A percentile compares a stretch with the other conserved stretches of the same genome.
Evolutionary conservation across 139 green algal genomes (phyloP).

Genomic region (Micractinium sp.): DNA sequence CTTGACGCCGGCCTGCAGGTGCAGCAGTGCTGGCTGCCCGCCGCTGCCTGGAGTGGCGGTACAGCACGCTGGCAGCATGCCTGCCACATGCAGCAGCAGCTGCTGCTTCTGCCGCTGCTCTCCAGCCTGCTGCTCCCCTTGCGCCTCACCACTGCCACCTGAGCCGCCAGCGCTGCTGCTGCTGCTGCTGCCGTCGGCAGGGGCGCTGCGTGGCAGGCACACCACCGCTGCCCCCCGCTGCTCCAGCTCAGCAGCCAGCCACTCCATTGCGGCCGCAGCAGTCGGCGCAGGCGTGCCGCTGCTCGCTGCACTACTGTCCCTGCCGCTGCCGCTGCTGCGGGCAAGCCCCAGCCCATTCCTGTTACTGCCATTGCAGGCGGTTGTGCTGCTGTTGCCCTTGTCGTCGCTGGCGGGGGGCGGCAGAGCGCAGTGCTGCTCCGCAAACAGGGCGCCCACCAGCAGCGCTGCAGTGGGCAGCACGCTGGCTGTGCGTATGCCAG

Average conservation of each 20-base stretch:
- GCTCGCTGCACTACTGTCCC: background rate
- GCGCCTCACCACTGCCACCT: background rate
- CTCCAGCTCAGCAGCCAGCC: constrained; percentile 23
- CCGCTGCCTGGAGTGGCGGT: background rate
- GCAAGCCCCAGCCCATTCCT: background rate
- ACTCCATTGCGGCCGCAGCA: background rate
- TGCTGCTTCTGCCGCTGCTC: constrained; percentile 3
- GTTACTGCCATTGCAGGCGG: background rate
- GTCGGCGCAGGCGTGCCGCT: background rate
- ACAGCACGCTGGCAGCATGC: constrained; percentile 27
- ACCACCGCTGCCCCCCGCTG: constrained; percentile 16
- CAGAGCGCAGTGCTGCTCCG: background rate
- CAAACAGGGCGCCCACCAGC: constrained; percentile 26
- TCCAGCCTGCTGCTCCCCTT: background rate
- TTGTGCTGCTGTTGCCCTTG: background rate
- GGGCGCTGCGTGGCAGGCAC: background rate
- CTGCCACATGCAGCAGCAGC: constrained; percentile 18
- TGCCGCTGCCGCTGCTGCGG: background rate
- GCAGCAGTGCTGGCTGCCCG: background rate
- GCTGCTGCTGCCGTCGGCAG: background rate
- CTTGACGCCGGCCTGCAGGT: constrained; percentile 8
- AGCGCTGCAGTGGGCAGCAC: constrained; percentile 41
- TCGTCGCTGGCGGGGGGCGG: background rate
- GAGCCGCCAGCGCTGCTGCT: background rate
- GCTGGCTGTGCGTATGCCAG: constrained; percentile 21